These are phyloP conservation scores for Ogataea methylovora DNA, from an alignment of 805 yeast species.

Conservation along the genomic window DNA sequence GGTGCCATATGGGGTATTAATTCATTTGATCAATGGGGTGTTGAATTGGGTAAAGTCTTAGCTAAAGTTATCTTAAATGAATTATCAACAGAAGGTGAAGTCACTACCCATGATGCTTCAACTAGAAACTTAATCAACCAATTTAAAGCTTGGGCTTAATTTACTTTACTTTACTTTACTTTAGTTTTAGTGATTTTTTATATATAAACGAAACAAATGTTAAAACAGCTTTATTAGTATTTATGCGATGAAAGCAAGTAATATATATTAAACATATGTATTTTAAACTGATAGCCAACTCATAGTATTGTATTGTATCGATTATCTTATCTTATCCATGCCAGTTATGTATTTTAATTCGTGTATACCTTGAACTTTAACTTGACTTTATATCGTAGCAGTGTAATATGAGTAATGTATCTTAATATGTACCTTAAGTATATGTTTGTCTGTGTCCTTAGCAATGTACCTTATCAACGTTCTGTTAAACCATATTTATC, in stretches of 20 bases:
- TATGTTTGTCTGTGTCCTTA: too few species aligned
- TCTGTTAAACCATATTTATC: too few species aligned
- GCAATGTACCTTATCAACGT: too few species aligned
- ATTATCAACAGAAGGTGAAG: constrained; percentile 53
- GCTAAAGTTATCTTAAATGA: constrained; percentile 94
- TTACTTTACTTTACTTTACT: neutral
- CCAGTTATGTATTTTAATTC: too few species aligned
- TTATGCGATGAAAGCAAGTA: neutral
- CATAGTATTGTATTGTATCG: too few species aligned
- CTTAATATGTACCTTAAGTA: too few species aligned
- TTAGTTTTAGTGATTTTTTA: neutral
- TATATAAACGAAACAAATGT: neutral
- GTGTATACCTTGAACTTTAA: too few species aligned
- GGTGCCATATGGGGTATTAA: constrained; percentile 99
- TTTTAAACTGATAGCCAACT: too few species aligned
- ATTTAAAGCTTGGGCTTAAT: constrained; percentile 77
- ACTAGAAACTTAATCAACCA: constrained; percentile 92
- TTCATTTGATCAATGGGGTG: constrained; percentile 99
- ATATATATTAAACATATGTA: too few species aligned
- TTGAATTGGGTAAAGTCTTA: constrained; percentile 94
- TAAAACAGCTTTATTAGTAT: neutral
- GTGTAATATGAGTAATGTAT: too few species aligned
- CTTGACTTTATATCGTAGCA: too few species aligned
- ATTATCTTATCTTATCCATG: too few species aligned
- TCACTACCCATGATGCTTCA: constrained; percentile 76